These are phyloP conservation scores for Cadophora luteo-olivacea DNA, from an alignment of 2,329 filamentous ascomycete genomes.

Conservation along the genomic window DNA sequence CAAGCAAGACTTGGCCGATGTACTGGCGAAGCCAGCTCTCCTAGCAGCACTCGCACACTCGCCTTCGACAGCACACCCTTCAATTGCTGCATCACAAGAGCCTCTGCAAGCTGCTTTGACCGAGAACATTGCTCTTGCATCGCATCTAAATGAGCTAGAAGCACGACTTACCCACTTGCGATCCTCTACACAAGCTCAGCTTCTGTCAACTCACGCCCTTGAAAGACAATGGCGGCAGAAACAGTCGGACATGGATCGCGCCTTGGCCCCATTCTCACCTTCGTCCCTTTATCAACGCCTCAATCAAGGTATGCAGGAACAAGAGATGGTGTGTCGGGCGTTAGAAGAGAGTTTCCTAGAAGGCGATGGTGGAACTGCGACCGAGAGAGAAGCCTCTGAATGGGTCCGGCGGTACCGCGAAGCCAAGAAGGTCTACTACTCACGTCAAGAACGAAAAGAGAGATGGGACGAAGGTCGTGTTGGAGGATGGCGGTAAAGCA, in stretches of 20 bases:
- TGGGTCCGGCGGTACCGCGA: slow-evolving; percentile 86
- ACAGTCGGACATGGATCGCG: slow-evolving; percentile 86
- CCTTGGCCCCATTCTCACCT: slow-evolving; percentile 83
- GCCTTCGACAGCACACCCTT: slow-evolving; percentile 72
- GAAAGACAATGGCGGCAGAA: slow-evolving; percentile 93
- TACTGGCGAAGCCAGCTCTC: slow-evolving; percentile 68
- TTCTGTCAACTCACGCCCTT: slow-evolving; percentile 82
- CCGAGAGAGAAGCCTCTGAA: slow-evolving; percentile 82
- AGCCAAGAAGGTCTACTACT: slow-evolving; percentile 77
- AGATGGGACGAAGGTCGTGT: slow-evolving; percentile 96
- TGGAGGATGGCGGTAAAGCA: slow-evolving; percentile 77
- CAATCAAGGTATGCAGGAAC: slow-evolving; percentile 78
- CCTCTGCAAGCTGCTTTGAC: slow-evolving; percentile 69
- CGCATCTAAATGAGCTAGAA: slow-evolving; percentile 67
- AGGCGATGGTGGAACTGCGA: slow-evolving; percentile 58
- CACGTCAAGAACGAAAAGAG: slow-evolving; percentile 85
- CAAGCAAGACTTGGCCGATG: slow-evolving; percentile 77
- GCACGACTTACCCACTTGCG: slow-evolving; percentile 64
- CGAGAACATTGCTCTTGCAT: slow-evolving; percentile 75
- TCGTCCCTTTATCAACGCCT: slow-evolving; percentile 86
- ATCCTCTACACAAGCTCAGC: slow-evolving; percentile 76
- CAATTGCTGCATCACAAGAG: slow-evolving; percentile 68
- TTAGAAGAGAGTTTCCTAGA: slow-evolving; percentile 90
- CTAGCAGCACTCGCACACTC: slow-evolving; percentile 78
- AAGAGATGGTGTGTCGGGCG: slow-evolving; percentile 79